phyloP scores from a whole-genome alignment of 805 yeast genomes.

The Komagataella pastoris region DNA sequence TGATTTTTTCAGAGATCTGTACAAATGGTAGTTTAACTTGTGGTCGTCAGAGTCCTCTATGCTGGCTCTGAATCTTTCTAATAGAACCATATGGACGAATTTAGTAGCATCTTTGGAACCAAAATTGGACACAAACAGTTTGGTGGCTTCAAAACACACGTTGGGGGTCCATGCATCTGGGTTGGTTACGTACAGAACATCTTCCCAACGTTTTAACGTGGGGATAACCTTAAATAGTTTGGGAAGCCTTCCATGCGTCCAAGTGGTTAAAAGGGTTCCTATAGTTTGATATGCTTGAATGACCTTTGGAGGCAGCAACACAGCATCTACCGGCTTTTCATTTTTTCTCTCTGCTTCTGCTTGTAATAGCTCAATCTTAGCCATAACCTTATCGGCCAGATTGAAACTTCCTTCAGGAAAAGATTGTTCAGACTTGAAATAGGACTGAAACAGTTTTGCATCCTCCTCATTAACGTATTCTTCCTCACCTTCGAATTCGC shows the following conservation, averaged over 20 bases:
- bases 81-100: conserved; percentile 54
- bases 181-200: conserved; percentile 80
- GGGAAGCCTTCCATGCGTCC: conserved; percentile 95
- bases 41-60: conserved; percentile 68
- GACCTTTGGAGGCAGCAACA: conserved; percentile 88
- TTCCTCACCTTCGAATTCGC: conserved; percentile 41
- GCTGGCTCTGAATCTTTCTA: conserved; percentile 59
- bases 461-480: conserved; percentile 67
- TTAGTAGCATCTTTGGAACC: conserved; percentile 80
- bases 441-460: conserved; percentile 71
- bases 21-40: conserved; percentile 80
- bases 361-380: conserved; percentile 53
- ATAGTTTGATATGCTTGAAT: conserved; percentile 89
- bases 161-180: conserved; percentile 94
- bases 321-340: conserved; percentile 49
- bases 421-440: conserved; percentile 27
- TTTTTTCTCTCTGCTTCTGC: conserved; percentile 13
- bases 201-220: conserved; percentile 89
- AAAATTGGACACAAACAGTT: conserved; percentile 82
- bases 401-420: conserved; percentile 36
- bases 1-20: conserved; percentile 83
- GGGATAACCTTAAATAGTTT: conserved; percentile 93
- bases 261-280: conserved; percentile 74
- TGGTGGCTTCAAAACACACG: conserved; percentile 89
- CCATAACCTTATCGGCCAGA: conserved; percentile 90